Evolutionary conservation across 1,284 basidiomycete genomes (phyloP).

Genomic region (Schizophyllum commune): DNA sequence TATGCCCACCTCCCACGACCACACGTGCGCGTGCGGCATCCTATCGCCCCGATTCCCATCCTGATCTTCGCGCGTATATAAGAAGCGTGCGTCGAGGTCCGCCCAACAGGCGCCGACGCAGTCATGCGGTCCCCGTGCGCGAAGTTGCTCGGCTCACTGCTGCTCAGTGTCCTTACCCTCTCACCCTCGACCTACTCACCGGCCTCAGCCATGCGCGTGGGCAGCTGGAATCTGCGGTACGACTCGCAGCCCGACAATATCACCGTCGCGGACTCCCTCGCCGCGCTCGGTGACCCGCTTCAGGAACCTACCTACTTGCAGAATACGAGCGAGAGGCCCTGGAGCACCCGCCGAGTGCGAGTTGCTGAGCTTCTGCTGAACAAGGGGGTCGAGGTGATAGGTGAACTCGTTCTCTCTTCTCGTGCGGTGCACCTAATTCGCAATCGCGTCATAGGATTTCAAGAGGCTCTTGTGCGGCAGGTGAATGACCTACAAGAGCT

Average conservation of each 20-base stretch:
- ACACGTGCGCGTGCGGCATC: neutral
- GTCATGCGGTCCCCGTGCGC: neutral
- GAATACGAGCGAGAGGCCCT: conserved; percentile 37
- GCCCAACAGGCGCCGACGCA: neutral
- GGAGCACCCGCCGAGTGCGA: conserved; percentile 41
- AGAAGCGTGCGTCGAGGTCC: neutral
- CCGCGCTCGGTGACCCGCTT: conserved; percentile 35
- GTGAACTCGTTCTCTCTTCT: conserved; percentile 14
- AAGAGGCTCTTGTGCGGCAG: conserved; percentile 55
- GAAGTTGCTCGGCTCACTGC: neutral
- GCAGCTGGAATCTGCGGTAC: conserved; percentile 48
- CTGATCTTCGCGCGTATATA: neutral
- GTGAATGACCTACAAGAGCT: conserved; percentile 50
- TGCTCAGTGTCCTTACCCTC: neutral
- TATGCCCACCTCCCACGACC: neutral
- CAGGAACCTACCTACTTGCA: conserved; percentile 24
- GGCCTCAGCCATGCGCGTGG: conserved; percentile 29
- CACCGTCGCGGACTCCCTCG: conserved; percentile 38
- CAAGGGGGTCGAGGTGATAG: conserved; percentile 32
- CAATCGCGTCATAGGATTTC: conserved; percentile 35
- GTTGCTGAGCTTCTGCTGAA: conserved; percentile 38
- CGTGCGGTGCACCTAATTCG: neutral
- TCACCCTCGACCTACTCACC: neutral
- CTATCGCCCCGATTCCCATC: neutral
- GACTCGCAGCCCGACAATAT: conserved; percentile 45